Percentiles rank a stretch among this genome's conserved stretches.
These are phyloP conservation scores for Skeletonema costatum DNA, from an alignment of 108 stramenopile genomes.

Conservation along the genomic window DNA sequence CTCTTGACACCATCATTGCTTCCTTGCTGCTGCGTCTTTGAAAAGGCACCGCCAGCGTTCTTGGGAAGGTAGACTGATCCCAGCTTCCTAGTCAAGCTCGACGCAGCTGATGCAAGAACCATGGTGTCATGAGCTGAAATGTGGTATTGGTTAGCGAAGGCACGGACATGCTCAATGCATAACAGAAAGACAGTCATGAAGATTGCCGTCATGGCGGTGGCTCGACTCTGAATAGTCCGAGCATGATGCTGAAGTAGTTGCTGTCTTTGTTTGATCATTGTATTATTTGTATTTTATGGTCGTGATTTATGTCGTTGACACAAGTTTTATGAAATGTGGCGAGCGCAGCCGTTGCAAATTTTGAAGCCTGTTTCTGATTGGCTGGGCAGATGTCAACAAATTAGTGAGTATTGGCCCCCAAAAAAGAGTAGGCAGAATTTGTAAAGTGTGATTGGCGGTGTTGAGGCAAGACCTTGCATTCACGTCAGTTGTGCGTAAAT, in stretches of 20 bases:
- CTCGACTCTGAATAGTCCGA: constrained; percentile 24
- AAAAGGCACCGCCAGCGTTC: not conserved
- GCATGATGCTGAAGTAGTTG: constrained; percentile 34
- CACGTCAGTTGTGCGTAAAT: not conserved
- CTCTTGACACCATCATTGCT: not conserved
- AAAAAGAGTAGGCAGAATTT: not conserved
- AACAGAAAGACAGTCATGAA: constrained; percentile 46
- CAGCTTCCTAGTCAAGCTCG: constrained; percentile 27
- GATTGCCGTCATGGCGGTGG: constrained; percentile 41
- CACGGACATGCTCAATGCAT: constrained; percentile 42
- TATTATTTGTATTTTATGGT: not conserved
- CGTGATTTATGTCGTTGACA: not conserved
- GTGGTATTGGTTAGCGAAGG: constrained; percentile 48
- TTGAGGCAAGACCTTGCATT: not conserved
- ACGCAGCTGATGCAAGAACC: constrained; percentile 44
- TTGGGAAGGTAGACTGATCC: constrained; percentile 20
- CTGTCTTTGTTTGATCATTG: constrained; percentile 14
- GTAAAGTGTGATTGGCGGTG: not conserved
- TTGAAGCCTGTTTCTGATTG: not conserved
- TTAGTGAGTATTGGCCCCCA: not conserved
- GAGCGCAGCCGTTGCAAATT: not conserved
- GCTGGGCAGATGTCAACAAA: not conserved
- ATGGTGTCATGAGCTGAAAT: constrained; percentile 41
- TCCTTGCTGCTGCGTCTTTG: not conserved
- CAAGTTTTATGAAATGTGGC: not conserved